These are phyloP conservation scores for Coemansia sp. DNA, from an alignment of 192 early-diverging fungal species.

Conservation along the genomic window DNA sequence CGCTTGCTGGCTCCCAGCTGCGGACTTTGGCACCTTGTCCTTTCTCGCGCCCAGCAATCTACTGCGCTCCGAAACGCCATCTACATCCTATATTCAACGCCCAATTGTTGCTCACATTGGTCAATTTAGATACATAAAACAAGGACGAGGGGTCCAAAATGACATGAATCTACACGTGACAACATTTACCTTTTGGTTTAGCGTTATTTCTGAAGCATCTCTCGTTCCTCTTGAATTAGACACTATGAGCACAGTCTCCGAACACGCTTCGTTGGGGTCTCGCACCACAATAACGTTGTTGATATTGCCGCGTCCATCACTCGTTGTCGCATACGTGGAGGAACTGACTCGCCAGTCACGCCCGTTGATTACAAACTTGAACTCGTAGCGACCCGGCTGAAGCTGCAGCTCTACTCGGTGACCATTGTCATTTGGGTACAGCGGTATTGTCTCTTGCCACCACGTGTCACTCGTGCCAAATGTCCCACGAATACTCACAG, in stretches of 20 bases:
- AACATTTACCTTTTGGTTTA: background rate
- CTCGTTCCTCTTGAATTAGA: background rate
- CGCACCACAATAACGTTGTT: slow-evolving; percentile 40
- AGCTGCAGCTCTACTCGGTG: slow-evolving; percentile 24
- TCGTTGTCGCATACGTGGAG: slow-evolving; percentile 18
- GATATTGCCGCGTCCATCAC: slow-evolving; percentile 37
- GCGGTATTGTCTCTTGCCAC: slow-evolving; percentile 40
- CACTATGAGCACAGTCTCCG: slow-evolving; percentile 7
- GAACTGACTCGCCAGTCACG: slow-evolving; percentile 40
- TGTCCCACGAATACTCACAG: slow-evolving; percentile 44
- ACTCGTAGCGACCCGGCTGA: slow-evolving; percentile 41
- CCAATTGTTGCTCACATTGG: background rate
- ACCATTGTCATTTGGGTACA: slow-evolving; percentile 11
- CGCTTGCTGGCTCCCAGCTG: background rate
- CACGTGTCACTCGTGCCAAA: slow-evolving; percentile 26
- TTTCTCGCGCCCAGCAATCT: background rate
- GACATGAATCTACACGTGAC: slow-evolving; percentile 1
- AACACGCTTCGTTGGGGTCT: background rate
- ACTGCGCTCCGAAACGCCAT: slow-evolving; percentile 4
- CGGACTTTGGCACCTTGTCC: background rate
- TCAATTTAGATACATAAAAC: slow-evolving; percentile 4
- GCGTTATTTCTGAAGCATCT: background rate
- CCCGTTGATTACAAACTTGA: slow-evolving; percentile 46
- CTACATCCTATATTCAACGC: background rate
- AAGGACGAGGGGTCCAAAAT: background rate